Evolutionary conservation across 2,329 filamentous ascomycete genomes (phyloP), one percentile per base, ranked within the genome.

Genomic region (Basipetospora chlamydospora): DNA sequence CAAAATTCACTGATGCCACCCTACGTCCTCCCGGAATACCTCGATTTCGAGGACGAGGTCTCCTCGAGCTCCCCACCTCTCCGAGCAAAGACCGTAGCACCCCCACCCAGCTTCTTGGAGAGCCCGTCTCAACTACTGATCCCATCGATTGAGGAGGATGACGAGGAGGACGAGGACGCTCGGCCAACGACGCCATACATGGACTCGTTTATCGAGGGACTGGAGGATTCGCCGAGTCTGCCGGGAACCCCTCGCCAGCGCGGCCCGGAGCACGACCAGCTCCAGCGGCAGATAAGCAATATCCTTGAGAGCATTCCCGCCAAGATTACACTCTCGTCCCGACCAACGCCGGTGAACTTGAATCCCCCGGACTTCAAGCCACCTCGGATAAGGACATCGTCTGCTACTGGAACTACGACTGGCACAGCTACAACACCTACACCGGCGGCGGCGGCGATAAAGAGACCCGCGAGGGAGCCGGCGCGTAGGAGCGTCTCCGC

Each of bases 201-300:
- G 13, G 32, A 35, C 26, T 64, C 63, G 0, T 63, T 61, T 17
- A 43, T 58, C 4, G 62, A 67, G n/a, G 64, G 65, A 26, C 59
- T 60, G 17, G 66, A 70, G 9, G 57, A 61, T 32, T 55, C 55
- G 0, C 42, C 43, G 8, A 51, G 56, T 6, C 49, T 48, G 28
- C 50, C 57, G 1, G 46, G 47, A 26, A 59, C 50, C 38, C 56
- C 59, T 0, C 49, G 52, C 17, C 53, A 56, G 21, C 48, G 48
- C 5, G 11, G 17, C 12, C 22, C 15, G 17, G 59, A 67, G 1
- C 74, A 80, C 43, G 77, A 84, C 44, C 72, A 83, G 39, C 65
- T 93, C 11, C 81, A 85, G 44, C 73, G 77, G 43, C 84, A 87
- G 51, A 87, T 93, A 33, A 80, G 73, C 49, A 73, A 80, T 35